Conservation (phyloP, 1,139 yeast genomes). For the Debaryomycetaceae sp. region DNA sequence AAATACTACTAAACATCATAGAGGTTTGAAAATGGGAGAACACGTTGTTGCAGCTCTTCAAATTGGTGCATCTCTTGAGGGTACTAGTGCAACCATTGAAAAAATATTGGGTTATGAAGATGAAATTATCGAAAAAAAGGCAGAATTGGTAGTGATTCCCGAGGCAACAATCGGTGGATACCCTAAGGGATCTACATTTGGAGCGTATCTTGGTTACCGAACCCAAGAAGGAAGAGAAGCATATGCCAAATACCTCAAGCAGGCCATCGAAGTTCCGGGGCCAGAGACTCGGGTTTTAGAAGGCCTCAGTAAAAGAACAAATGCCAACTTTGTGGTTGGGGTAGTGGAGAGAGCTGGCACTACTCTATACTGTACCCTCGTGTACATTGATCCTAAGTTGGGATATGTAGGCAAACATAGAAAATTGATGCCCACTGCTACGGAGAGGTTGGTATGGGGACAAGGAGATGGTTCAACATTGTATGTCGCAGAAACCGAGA, state of each 20-base stretch:
- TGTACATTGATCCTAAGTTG: conserved; percentile 29
- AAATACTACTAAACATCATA: no score
- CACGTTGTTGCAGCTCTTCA: conserved; percentile 36
- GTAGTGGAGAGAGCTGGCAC: conserved; percentile 33
- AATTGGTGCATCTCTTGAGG: conserved; percentile 28
- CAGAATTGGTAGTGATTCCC: conserved; percentile 33
- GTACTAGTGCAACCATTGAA: conserved; percentile 27
- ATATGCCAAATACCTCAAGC: conserved; percentile 25
- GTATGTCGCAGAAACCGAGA: conserved; percentile 21
- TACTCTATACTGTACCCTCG: conserved; percentile 32
- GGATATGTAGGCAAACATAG: conserved; percentile 34
- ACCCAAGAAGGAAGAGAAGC: conserved; percentile 33
- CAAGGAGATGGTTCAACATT: conserved; percentile 41
- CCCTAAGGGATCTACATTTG: conserved; percentile 37
- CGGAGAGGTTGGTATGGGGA: conserved; percentile 39
- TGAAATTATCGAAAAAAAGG: conserved; percentile 21
- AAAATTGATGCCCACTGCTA: conserved; percentile 36
- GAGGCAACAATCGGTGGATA: conserved; percentile 41
- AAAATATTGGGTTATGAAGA: conserved; percentile 32
- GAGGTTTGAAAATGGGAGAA: no score
- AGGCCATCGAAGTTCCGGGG: conserved; percentile 26
- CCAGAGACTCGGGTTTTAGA: conserved; percentile 23
- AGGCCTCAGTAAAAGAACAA: conserved; percentile 19
- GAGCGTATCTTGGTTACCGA: conserved; percentile 35
- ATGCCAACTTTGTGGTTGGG: conserved; percentile 24